Evolutionary conservation across 768 basidiomycete genomes (phyloP).

Genomic region (Lyophyllum shimeji): DNA sequence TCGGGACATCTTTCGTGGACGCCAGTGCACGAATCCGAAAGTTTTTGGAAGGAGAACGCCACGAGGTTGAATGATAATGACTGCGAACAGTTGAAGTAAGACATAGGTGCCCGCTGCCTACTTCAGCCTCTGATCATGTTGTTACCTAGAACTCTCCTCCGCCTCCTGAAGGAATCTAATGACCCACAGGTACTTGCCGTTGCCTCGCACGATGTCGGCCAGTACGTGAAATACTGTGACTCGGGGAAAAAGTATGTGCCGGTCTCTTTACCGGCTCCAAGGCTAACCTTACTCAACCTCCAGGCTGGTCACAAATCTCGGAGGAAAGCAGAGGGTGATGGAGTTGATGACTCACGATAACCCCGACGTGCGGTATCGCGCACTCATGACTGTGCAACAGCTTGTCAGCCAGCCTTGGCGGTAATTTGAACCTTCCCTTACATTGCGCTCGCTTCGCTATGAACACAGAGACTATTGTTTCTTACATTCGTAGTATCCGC

Average conservation of each 20-base stretch:
- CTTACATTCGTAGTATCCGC: background rate
- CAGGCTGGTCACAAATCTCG: conserved; percentile 75
- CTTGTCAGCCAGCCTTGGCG: conserved; percentile 91
- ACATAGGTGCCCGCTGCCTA: background rate
- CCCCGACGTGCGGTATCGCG: conserved; percentile 89
- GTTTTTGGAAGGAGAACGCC: conserved; percentile 98
- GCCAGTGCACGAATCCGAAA: conserved; percentile 93
- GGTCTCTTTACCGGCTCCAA: background rate
- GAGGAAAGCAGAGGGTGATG: conserved; percentile 86
- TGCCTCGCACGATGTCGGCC: conserved; percentile 89
- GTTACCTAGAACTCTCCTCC: conserved; percentile 69
- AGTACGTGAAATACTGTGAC: conserved; percentile 91
- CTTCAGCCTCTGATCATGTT: background rate
- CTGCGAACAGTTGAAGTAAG: conserved; percentile 80
- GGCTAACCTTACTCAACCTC: conserved; percentile 2
- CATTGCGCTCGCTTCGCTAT: background rate
- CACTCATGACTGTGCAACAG: conserved; percentile 85
- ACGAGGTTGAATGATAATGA: conserved; percentile 82
- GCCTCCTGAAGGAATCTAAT: conserved; percentile 62
- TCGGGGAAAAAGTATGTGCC: conserved; percentile 78
- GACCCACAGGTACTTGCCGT: conserved; percentile 87
- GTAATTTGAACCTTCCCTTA: conserved; percentile 32
- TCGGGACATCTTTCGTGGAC: conserved; percentile 95
- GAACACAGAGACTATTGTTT: background rate
- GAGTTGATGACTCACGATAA: conserved; percentile 90